A percentile compares a stretch with the other conserved stretches of the same genome.
phyloP scores from a whole-genome alignment of 768 basidiomycete species.

The Pleurotus giganteus region DNA sequence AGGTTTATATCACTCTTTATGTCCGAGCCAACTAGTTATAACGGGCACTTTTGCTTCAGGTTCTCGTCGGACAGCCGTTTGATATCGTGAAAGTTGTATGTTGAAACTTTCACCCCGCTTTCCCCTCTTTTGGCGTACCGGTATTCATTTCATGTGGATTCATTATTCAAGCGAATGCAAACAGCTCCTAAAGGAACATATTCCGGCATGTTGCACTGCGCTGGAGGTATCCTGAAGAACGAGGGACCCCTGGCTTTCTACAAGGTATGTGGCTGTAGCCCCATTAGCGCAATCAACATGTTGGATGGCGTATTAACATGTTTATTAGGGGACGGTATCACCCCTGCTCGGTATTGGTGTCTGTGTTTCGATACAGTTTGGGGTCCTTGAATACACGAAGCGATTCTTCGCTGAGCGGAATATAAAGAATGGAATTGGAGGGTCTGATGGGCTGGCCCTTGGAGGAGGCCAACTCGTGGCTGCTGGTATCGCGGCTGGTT shows the following conservation, averaged over 20 bases:
- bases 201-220: conserved; percentile 83
- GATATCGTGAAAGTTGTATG: conserved; percentile 96
- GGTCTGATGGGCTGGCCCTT: conserved; percentile 61
- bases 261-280: conserved; percentile 55
- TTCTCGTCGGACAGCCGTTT: conserved; percentile 91
- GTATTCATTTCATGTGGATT: conserved; percentile 9
- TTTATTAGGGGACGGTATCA: conserved; percentile 76
- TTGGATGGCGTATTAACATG: conserved; percentile 5
- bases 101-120: conserved; percentile 19
- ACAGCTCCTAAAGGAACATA: conserved; percentile 90
- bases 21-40: not conserved
- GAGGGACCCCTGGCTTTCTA: conserved; percentile 95
- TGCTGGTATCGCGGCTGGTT: conserved; percentile 81
- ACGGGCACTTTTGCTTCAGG: conserved; percentile 52
- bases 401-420: conserved; percentile 73
- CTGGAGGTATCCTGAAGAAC: conserved; percentile 84
- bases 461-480: conserved; percentile 63
- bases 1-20: conserved; percentile 45
- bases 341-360: conserved; percentile 90
- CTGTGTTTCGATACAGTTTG: conserved; percentile 97
- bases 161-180: conserved; percentile 77
- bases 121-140: not conserved
- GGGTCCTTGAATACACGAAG: conserved; percentile 83
- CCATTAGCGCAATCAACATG: conserved; percentile 8
- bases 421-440: conserved; percentile 53